Evolutionary conservation across 116 monocot species (phyloP).

Genomic region (Iris pallida): DNA sequence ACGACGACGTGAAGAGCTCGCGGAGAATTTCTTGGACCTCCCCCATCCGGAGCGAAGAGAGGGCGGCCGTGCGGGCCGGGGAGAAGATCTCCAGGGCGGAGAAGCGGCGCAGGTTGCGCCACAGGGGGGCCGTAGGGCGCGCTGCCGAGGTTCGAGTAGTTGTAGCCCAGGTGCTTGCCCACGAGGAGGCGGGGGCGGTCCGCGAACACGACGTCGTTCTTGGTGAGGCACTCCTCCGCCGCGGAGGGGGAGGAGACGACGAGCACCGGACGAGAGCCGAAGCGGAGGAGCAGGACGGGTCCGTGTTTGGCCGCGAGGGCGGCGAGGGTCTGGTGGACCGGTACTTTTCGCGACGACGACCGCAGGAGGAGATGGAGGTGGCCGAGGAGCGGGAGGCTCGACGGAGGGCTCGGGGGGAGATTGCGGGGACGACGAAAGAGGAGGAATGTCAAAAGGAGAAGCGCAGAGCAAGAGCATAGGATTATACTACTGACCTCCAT

Average conservation of each 20-base stretch:
- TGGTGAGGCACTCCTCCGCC: constrained; percentile 34
- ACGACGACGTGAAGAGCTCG: not conserved
- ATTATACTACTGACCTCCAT: not conserved
- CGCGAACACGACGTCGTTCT: constrained; percentile 21
- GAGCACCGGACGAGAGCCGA: constrained; percentile 31
- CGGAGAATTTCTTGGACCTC: constrained; percentile 10
- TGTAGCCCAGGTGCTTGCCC: constrained; percentile 10
- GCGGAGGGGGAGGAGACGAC: constrained; percentile 23
- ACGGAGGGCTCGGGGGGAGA: not conserved
- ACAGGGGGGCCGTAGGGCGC: constrained; percentile 12
- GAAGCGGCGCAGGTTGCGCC: constrained; percentile 25
- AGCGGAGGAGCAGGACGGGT: constrained; percentile 22
- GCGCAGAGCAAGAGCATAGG: not conserved
- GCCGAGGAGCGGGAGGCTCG: constrained; percentile 23
- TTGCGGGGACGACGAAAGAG: not conserved
- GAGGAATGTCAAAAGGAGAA: not conserved
- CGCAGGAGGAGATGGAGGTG: constrained; percentile 20
- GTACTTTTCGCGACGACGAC: not conserved
- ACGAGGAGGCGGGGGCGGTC: constrained; percentile 16
- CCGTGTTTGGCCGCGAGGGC: constrained; percentile 13
- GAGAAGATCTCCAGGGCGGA: constrained; percentile 13
- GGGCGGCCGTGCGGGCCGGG: not conserved
- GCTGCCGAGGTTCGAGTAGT: constrained; percentile 18
- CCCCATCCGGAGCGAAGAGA: not conserved
- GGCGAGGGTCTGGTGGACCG: constrained; percentile 13